Base-by-base conservation (phyloP, 352 stramenopile genomes). In the Globisporangium abappressorium region DNA sequence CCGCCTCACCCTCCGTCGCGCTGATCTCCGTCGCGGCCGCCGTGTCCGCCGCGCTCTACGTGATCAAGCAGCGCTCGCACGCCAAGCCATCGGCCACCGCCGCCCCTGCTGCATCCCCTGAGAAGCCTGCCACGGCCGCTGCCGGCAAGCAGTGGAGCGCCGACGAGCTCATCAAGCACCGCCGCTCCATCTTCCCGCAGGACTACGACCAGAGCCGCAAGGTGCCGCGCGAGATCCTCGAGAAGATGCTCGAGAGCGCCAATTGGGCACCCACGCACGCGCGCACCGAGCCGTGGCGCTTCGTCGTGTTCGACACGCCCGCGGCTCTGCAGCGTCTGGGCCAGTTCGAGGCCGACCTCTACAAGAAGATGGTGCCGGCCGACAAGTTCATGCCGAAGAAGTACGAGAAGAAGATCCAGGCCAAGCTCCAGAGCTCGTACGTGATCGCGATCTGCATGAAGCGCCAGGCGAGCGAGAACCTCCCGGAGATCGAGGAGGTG, bases 361-460 rank as follows among this genome's bases (percentile, higher is more conserved):
- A 95, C 78, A 89, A 91, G 67, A 81, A 77, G 46, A 76, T 78
- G 66, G 75, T 84, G 24, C 85, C 87, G 0, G 76, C 71, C 0
- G 76, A 90, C 57, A 89, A 90, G 64, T 93, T 93, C 64, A 65
- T 93, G 33, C 70, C 88, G 64, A 84, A 79, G 54, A 93, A 94
- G 66, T 89, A 90, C 67, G 76, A 91, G 64, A 94, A 93, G 74
- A 90, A 91, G 62, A 65, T 92, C 55, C 71, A 82, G 54, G 89
- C 82, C 67, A 94, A 91, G 74, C 76, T 72, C 24, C 64, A 75
- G 41, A 83, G 85, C 28, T 93, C 84, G 60, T 81, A 91, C 71
- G 85, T 93, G 26, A 88, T 95, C 63, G 86, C 88, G 61, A 93
- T 95, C 66, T 91, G 83, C 76, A 90, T 95, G 80, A 91, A 95